Evolutionary conservation across 768 basidiomycete genomes (phyloP).

Genomic region (Russula olivacea): DNA sequence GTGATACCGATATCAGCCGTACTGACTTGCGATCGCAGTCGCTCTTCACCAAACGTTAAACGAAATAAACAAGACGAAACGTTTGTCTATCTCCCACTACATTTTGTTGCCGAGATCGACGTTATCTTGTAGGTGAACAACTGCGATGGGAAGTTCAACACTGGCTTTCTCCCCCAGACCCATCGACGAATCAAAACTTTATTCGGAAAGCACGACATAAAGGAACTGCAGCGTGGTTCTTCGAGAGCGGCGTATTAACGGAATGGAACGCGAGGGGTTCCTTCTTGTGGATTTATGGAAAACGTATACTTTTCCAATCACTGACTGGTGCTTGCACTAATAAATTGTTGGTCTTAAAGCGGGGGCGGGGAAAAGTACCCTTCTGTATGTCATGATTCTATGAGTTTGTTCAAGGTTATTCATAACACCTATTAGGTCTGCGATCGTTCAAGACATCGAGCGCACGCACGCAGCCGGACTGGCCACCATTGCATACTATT

Average conservation of each 20-base stretch:
- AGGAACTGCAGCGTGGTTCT: conserved; percentile 3
- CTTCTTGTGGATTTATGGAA: conserved; percentile 8
- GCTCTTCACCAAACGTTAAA: not conserved
- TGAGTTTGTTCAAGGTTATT: not conserved
- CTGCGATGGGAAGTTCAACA: not conserved
- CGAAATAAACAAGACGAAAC: not conserved
- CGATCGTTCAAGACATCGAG: conserved; percentile 4
- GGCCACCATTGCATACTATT: conserved; percentile 7
- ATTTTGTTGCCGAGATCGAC: not conserved
- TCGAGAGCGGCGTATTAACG: not conserved
- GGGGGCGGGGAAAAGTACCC: conserved; percentile 7
- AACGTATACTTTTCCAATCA: not conserved
- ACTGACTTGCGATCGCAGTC: not conserved
- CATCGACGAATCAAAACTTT: conserved; percentile 5
- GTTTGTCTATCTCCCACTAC: not conserved
- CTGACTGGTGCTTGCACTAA: not conserved
- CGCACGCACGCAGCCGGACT: not conserved
- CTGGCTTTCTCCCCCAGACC: conserved; percentile 5
- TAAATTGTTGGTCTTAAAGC: not conserved
- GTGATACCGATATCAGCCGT: not conserved
- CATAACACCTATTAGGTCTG: not conserved
- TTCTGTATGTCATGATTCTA: not conserved
- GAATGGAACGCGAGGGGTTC: conserved; percentile 6
- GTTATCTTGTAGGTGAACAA: not conserved
- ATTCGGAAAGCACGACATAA: not conserved